Conservation (phyloP, 139 green algal genomes). For the Edaphochlamys debaryana region DNA sequence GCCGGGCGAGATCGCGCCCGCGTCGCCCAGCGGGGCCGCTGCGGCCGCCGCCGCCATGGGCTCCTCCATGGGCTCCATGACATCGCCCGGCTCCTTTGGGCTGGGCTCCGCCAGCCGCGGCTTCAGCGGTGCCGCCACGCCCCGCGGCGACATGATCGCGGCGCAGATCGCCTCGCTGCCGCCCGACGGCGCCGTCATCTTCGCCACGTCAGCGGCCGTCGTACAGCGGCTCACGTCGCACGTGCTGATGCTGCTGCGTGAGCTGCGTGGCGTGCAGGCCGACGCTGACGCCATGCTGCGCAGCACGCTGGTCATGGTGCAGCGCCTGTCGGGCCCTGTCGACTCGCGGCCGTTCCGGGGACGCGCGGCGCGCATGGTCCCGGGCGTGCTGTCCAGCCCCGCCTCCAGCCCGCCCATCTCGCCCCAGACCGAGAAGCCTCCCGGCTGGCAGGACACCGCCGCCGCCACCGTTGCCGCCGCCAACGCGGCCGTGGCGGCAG, state of each 20-base stretch:
- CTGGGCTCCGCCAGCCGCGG: no score
- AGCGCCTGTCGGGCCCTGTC: not conserved
- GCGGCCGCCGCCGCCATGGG: not conserved
- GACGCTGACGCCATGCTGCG: constrained; percentile 38
- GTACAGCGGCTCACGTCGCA: constrained; percentile 36
- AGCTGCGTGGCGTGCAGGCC: constrained; percentile 31
- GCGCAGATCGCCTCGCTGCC: constrained; percentile 29
- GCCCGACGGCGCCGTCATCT: constrained; percentile 36
- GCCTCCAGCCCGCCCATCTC: constrained; percentile 23
- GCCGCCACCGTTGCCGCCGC: constrained; percentile 2
- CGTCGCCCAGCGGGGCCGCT: not conserved
- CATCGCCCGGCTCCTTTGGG: no score
- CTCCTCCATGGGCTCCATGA: not conserved
- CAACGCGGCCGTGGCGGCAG: constrained; percentile 2
- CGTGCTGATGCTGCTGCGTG: constrained; percentile 31
- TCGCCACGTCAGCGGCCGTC: constrained; percentile 22
- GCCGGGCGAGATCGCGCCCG: constrained; percentile 19
- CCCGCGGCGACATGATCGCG: constrained; percentile 5
- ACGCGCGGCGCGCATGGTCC: constrained; percentile 6
- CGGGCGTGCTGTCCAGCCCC: constrained; percentile 5
- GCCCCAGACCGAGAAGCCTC: constrained; percentile 32
- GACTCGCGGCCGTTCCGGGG: not conserved
- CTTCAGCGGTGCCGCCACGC: constrained; percentile 29
- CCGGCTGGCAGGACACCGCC: constrained; percentile 22
- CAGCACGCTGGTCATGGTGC: constrained; percentile 2